phyloP scores from a whole-genome alignment of 139 green algal genomes.

The Pleodorina starrii region DNA sequence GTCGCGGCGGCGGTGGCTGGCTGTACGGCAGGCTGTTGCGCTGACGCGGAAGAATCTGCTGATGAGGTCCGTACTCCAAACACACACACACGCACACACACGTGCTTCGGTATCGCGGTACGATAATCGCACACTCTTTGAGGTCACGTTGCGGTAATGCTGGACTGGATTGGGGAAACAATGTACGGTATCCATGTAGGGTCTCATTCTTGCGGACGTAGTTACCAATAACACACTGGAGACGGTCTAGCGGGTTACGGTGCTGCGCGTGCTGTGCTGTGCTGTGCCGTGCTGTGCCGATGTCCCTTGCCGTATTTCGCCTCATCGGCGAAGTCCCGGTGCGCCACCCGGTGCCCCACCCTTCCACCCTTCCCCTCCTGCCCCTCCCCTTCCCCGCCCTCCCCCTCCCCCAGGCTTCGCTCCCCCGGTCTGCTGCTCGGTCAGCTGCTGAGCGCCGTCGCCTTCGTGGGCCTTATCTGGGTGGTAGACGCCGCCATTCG shows the following conservation, averaged over 20 bases:
- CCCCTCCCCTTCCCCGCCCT: not conserved
- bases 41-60: slow-evolving; percentile 40
- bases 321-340: no score
- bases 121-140: no score
- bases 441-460: slow-evolving; percentile 20
- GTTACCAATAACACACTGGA: no score
- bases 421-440: not conserved
- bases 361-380: not conserved
- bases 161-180: no score
- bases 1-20: slow-evolving; percentile 14
- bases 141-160: no score
- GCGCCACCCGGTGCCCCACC: not conserved
- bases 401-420: not conserved
- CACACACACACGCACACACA: no score
- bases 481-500: slow-evolving; percentile 7
- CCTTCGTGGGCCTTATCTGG: slow-evolving; percentile 21
- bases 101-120: no score
- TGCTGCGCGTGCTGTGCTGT: not conserved
- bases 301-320: not conserved
- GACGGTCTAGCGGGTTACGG: no score
- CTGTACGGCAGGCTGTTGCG: slow-evolving; percentile 15
- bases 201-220: no score
- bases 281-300: not conserved
- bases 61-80: slow-evolving; percentile 13
- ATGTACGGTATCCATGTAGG: no score